Evolutionary conservation across 179 eudicot genomes (phyloP), one percentile per base, ranked within the genome.

Genomic region (Spergularia azorica): DNA sequence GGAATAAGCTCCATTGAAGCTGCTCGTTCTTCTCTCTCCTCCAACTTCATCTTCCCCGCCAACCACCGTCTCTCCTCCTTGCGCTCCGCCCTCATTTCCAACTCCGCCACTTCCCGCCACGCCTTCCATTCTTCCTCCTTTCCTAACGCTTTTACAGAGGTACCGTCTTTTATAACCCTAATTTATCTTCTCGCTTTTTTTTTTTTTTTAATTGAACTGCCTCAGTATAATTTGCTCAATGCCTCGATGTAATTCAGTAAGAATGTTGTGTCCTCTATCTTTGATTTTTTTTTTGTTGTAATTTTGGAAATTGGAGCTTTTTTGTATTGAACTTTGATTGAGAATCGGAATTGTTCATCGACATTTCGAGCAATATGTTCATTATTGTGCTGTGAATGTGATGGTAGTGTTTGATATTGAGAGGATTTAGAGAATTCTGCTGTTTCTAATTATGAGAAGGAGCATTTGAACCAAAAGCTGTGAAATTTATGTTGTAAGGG

Each of bases 21-120:
- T 17, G 81, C 82, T 58, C 79, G 84, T 48, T 76, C 76, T 67
- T 79, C 88, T 50, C 72, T 81, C 21, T 74, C 80, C 56, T 82
- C 86, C 21, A 60, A 73, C 48, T 77, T 67, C 60, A 79, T 87
- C 70, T 83, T 84, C 61, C 77, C 85, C 39, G 39, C 39, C 6
- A 21, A 80, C 20, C 78, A 56, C 14, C 76, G 50, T 3, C 83
- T 62, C 5, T 62, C 84, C 41, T 43, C 64, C 2, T 20, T 65
- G 66, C 88, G 78, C 17, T 67, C 71, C 2, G 63, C 74, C 3
- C 64, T 78, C 76, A 5, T 75, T 38, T 79, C 86, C 13, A 73
- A 48, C 59, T 20, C 64, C 3, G 12, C 14, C 76, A 56, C 67
- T 56, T 18, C 76, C 2, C 66, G 65, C 10, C 16, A 21, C 20